Evolutionary conservation across 2,329 filamentous ascomycete genomes (phyloP), one percentile per base, ranked within the genome.

Genomic region (Pleomassaria siparia): DNA sequence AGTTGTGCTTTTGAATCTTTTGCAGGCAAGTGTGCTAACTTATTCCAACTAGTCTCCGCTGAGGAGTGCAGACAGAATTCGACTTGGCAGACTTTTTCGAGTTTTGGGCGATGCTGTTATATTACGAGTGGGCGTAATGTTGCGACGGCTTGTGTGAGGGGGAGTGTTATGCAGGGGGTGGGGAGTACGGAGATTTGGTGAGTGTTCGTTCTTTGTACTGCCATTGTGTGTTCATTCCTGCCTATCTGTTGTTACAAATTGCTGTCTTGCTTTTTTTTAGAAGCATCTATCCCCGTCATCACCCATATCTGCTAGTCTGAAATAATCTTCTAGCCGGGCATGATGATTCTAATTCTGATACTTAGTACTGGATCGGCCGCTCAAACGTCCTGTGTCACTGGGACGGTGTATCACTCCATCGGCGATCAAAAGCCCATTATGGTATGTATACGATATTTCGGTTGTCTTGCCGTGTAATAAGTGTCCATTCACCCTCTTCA

Each of bases 321-420:
- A 7, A 6, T 26, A 26, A 7, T 26, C 25, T 26, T 26, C 12
- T 26, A n/a, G 29, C 15, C 29, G 9, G n/a, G n/a, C 13, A 37
- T n/a, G 24, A 35, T 18, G 20, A 13, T 12, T 37, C 10, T 22
- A 6, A 24, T 13, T 7, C 7, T 22, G n/a, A 7, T n/a, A 15
- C 3, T 35, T 24, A 53, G 50, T 16, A 40, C 40, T 18, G 47
- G 50, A 16, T 33, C 40, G 4, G 30, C 13, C 2, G 43, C 44
- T 7, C 47, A 53, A 46, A 48, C 50, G 1, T 24, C 20, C 2
- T 53, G 50, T 32, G 33, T 50, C 2, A 46, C 47, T 2, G 50
- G 50, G 10, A 53, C 47, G 3, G 37, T 53, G 2, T 50, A 40
- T 28, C 33, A 50, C n/a, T 44, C 37, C 11, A 40, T 49, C 13